Percentiles rank a stretch among this genome's conserved stretches.
These are phyloP conservation scores for Pythium grandisporangium DNA, from an alignment of 352 stramenopile genomes.

Conservation along the genomic window DNA sequence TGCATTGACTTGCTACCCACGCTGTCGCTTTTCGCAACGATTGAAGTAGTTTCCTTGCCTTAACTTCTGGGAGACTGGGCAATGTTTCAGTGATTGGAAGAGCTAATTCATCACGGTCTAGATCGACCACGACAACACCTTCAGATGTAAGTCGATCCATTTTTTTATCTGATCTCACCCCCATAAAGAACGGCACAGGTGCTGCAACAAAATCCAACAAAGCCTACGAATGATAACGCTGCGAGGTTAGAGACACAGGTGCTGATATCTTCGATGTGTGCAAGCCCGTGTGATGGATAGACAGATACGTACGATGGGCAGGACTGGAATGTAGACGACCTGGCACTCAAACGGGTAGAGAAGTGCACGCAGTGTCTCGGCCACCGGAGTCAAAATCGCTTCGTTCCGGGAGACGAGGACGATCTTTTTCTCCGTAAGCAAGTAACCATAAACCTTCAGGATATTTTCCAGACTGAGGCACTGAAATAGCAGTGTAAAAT, in stretches of 20 bases:
- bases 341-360: conserved; percentile 60
- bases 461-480: conserved; percentile 56
- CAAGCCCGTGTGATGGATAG: too few relatives aligned
- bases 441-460: conserved; percentile 53
- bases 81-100: conserved; percentile 31
- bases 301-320: conserved; percentile 32
- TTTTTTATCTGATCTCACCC: conserved; percentile 29
- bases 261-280: too few relatives aligned
- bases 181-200: conserved; percentile 76
- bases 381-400: conserved; percentile 48
- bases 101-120: conserved; percentile 53
- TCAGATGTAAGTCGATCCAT: conserved; percentile 32
- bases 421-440: conserved; percentile 66
- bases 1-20: conserved; percentile 31
- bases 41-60: conserved; percentile 50
- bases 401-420: conserved; percentile 45
- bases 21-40: conserved; percentile 31
- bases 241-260: background rate
- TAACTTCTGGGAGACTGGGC: conserved; percentile 39
- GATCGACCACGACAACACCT: conserved; percentile 57
- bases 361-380: conserved; percentile 52
- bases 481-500: conserved; percentile 67
- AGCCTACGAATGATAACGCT: conserved; percentile 16
- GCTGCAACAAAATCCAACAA: conserved; percentile 64
- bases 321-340: conserved; percentile 68